phyloP scores from a whole-genome alignment of 768 basidiomycete genomes.

The Termitomyces sp. region DNA sequence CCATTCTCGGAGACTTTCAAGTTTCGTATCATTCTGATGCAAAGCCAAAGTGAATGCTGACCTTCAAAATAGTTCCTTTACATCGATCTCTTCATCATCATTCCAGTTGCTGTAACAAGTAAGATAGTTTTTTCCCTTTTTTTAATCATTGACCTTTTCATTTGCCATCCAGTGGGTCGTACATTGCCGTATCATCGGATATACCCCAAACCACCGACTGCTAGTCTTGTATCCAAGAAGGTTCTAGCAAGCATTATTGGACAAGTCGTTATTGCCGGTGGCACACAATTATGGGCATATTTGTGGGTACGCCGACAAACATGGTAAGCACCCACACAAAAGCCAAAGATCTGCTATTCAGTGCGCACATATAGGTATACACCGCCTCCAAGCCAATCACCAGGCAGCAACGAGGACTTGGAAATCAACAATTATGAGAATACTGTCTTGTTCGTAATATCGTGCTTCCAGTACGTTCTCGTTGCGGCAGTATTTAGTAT shows the following conservation, averaged over 20 bases:
- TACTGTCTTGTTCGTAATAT: conserved; percentile 85
- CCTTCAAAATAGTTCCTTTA: conserved; percentile 72
- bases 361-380: conserved; percentile 57
- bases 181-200: conserved; percentile 88
- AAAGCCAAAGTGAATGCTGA: conserved; percentile 8
- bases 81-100: conserved; percentile 97
- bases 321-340: conserved; percentile 52
- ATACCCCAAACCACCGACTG: conserved; percentile 88
- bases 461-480: conserved; percentile 98
- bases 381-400: conserved; percentile 50
- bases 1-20: conserved; percentile 95
- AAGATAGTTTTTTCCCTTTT: conserved; percentile 27
- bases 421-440: conserved; percentile 91
- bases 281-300: conserved; percentile 83
- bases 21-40: conserved; percentile 31
- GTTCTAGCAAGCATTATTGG: conserved; percentile 92
- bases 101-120: conserved; percentile 96
- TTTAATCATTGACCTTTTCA: conserved; percentile 2
- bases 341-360: not conserved
- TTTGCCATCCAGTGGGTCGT: conserved; percentile 74
- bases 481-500: conserved; percentile 98
- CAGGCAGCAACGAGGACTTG: conserved; percentile 64
- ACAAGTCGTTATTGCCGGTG: conserved; percentile 83
- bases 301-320: conserved; percentile 81
- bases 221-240: conserved; percentile 92